phyloP scores from a whole-genome alignment of 2,329 filamentous ascomycete genomes.

The Clonostachys rosea region DNA sequence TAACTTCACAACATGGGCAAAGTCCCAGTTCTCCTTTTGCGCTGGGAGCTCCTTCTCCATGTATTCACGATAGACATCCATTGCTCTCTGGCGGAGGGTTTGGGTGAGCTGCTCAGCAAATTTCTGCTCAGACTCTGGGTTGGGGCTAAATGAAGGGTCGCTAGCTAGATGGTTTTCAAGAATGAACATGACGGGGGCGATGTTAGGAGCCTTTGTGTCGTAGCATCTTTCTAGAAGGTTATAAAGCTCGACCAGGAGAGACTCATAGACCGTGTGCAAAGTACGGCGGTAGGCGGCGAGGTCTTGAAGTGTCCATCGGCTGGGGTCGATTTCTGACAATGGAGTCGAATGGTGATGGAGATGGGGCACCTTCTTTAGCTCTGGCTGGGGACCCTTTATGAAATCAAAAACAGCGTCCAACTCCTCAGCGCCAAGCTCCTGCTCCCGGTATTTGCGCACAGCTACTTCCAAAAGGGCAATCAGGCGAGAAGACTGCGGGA shows the following conservation, averaged over 20 bases:
- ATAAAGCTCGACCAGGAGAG: constrained; percentile 80
- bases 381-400: constrained; percentile 66
- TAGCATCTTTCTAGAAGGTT: constrained; percentile 85
- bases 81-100: constrained; percentile 69
- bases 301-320: constrained; percentile 65
- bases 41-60: constrained; percentile 77
- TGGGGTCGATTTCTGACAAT: constrained; percentile 52
- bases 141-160: constrained; percentile 71
- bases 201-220: constrained; percentile 77
- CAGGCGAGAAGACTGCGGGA: constrained; percentile 76
- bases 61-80: constrained; percentile 73
- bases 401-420: constrained; percentile 80
- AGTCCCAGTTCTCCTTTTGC: constrained; percentile 80
- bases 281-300: constrained; percentile 69
- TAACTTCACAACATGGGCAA: constrained; percentile 83
- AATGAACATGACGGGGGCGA: constrained; percentile 75
- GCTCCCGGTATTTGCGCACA: constrained; percentile 78
- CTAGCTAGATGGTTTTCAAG: constrained; percentile 77
- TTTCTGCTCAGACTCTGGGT: constrained; percentile 63
- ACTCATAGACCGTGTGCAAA: constrained; percentile 72
- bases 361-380: constrained; percentile 59
- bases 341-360: constrained; percentile 46
- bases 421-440: constrained; percentile 75
- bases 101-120: constrained; percentile 71
- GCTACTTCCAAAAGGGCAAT: constrained; percentile 82